Evolutionary conservation across 2,329 filamentous ascomycete genomes (phyloP).

Genomic region (Fusarium nelsonii): DNA sequence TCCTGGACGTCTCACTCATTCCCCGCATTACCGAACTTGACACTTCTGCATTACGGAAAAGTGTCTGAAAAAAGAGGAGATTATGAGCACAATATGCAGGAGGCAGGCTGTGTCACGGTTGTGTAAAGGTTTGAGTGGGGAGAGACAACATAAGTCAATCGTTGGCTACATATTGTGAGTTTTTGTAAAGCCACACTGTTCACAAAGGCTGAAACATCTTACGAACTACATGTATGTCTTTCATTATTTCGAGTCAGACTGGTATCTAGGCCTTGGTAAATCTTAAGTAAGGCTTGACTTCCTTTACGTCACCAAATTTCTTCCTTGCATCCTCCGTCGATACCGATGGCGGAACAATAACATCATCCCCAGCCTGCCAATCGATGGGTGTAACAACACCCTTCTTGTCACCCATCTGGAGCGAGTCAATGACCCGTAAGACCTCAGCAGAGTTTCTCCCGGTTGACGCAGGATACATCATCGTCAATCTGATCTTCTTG

Average conservation of each 20-base stretch:
- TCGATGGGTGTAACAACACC: constrained; percentile 88
- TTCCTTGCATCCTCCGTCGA: constrained; percentile 85
- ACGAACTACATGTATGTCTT: no score
- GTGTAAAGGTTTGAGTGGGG: not conserved
- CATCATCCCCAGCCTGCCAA: constrained; percentile 88
- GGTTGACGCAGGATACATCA: constrained; percentile 90
- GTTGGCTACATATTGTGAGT: no score
- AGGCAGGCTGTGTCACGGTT: not conserved
- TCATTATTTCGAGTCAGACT: no score
- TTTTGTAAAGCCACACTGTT: no score
- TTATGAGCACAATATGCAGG: not conserved
- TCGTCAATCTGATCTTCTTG: constrained; percentile 91
- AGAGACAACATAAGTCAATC: no score
- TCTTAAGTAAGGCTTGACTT: constrained; percentile 77
- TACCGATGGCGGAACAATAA: constrained; percentile 87
- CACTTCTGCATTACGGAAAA: not conserved
- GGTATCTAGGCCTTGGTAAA: constrained; percentile 62
- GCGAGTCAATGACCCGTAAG: constrained; percentile 79
- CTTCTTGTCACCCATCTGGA: constrained; percentile 87
- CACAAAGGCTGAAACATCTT: no score
- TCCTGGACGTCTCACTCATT: accelerated
- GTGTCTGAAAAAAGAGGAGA: not conserved
- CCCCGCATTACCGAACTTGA: not conserved
- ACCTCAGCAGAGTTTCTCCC: constrained; percentile 85
- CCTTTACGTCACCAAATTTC: constrained; percentile 81